These are phyloP conservation scores for Podaxis carcinomalis DNA, from an alignment of 768 basidiomycete genomes.

Conservation along the genomic window DNA sequence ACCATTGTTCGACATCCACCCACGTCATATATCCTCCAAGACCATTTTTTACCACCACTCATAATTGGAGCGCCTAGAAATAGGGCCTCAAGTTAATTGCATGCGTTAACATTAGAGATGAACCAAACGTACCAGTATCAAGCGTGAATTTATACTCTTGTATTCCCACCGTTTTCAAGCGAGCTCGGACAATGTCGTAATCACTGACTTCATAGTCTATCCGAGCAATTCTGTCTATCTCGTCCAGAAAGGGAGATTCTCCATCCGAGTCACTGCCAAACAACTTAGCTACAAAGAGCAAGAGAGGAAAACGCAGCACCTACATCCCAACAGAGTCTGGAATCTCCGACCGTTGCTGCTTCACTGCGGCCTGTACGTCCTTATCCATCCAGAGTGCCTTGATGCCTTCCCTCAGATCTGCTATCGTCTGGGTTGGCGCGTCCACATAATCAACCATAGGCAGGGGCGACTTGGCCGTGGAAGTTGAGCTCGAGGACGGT, in stretches of 20 bases:
- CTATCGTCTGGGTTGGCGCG: conserved; percentile 46
- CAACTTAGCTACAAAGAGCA: not conserved
- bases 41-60: conserved; percentile 33
- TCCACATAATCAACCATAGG: conserved; percentile 15
- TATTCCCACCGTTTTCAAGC: conserved; percentile 66
- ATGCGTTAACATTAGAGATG: too few species aligned
- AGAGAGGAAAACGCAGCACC: conserved; percentile 20
- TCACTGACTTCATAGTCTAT: conserved; percentile 63
- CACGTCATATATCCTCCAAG: conserved; percentile 77
- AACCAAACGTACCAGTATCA: conserved; percentile 30
- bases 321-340: conserved; percentile 70
- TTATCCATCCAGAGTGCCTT: conserved; percentile 58
- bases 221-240: conserved; percentile 59
- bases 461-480: not conserved
- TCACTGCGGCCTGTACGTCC: conserved; percentile 46
- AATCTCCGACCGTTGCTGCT: conserved; percentile 41
- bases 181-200: conserved; percentile 68
- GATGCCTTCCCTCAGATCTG: conserved; percentile 60
- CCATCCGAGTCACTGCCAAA: not conserved
- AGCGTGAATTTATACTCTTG: conserved; percentile 59
- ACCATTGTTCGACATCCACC: conserved; percentile 70
- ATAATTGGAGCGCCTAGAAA: not conserved
- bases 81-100: not conserved
- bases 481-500: not conserved
- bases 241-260: conserved; percentile 56